These are phyloP conservation scores for Calycina marina DNA, from an alignment of 2,329 filamentous ascomycete genomes.

Conservation along the genomic window DNA sequence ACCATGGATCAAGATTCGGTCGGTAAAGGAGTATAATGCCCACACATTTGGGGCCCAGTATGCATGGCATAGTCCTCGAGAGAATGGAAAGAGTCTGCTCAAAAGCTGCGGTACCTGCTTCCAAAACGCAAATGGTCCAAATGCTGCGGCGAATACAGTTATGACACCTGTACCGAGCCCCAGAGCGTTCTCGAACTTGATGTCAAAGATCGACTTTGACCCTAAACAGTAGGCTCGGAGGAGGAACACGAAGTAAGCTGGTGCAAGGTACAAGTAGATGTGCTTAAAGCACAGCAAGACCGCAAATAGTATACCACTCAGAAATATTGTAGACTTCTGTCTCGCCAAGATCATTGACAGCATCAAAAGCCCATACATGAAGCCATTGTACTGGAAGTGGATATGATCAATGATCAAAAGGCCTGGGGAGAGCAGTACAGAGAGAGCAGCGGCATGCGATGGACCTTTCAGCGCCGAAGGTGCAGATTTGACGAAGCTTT, in stretches of 20 bases:
- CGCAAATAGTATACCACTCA: slow-evolving; percentile 73
- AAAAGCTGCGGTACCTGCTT: slow-evolving; percentile 74
- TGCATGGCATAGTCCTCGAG: slow-evolving; percentile 83
- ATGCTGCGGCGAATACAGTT: slow-evolving; percentile 61
- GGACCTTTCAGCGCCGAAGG: slow-evolving; percentile 51
- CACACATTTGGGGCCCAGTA: slow-evolving; percentile 98
- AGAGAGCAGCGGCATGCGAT: slow-evolving; percentile 75
- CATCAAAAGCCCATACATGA: slow-evolving; percentile 82
- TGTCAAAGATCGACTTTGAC: slow-evolving; percentile 57
- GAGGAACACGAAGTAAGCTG: slow-evolving; percentile 89
- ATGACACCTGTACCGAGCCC: slow-evolving; percentile 67
- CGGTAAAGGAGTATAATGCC: slow-evolving; percentile 89
- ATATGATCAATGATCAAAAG: slow-evolving; percentile 96
- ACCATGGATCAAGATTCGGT: slow-evolving; percentile 73
- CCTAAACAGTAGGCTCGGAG: slow-evolving; percentile 82
- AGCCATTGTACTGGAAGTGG: slow-evolving; percentile 98
- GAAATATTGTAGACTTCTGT: slow-evolving; percentile 57
- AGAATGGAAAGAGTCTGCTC: slow-evolving; percentile 82
- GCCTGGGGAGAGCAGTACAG: slow-evolving; percentile 80
- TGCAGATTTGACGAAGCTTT: slow-evolving; percentile 61
- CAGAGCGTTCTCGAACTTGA: slow-evolving; percentile 63
- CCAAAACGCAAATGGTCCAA: slow-evolving; percentile 76
- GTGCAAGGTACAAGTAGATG: slow-evolving; percentile 91
- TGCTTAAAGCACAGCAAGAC: slow-evolving; percentile 87
- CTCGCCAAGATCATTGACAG: slow-evolving; percentile 75